Conservation (phyloP, 768 basidiomycete species). For the Xerocomus brunneocitrinus region DNA sequence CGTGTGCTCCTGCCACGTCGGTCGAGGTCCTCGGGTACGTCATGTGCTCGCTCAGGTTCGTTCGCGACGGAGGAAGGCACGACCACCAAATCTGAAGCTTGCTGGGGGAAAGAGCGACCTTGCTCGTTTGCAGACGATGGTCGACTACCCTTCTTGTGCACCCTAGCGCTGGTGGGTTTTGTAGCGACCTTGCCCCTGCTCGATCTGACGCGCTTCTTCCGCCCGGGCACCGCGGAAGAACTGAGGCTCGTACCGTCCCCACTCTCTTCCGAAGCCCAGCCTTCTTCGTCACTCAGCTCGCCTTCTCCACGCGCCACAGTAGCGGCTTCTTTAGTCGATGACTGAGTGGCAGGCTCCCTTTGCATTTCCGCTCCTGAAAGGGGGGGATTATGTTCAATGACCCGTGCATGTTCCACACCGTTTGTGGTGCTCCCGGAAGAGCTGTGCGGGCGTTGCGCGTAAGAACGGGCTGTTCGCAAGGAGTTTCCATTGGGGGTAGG, state of each 20-base stretch:
- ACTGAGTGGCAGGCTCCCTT: slow-evolving; percentile 2
- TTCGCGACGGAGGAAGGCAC: not conserved
- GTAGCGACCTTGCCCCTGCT: slow-evolving; percentile 15
- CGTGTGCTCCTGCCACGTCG: slow-evolving; percentile 22
- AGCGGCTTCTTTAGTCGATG: slow-evolving; percentile 3
- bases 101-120: not conserved
- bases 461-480: slow-evolving; percentile 4
- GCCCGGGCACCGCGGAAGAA: slow-evolving; percentile 9
- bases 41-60: slow-evolving; percentile 7
- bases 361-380: slow-evolving; percentile 12
- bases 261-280: slow-evolving; percentile 59
- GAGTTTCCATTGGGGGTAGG: not conserved
- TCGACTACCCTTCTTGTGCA: slow-evolving; percentile 10
- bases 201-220: slow-evolving; percentile 25
- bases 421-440: slow-evolving; percentile 17
- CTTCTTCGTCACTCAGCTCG: slow-evolving; percentile 48
- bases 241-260: slow-evolving; percentile 16
- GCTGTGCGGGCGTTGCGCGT: slow-evolving; percentile 15
- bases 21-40: slow-evolving; percentile 6
- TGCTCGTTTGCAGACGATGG: slow-evolving; percentile 15
- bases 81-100: not conserved
- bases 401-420: slow-evolving; percentile 23
- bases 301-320: slow-evolving; percentile 5
- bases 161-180: slow-evolving; percentile 1
- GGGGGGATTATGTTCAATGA: slow-evolving; percentile 14